Evolutionary conservation across 2,329 filamentous ascomycete genomes (phyloP).

Genomic region (Eutypella sp.): DNA sequence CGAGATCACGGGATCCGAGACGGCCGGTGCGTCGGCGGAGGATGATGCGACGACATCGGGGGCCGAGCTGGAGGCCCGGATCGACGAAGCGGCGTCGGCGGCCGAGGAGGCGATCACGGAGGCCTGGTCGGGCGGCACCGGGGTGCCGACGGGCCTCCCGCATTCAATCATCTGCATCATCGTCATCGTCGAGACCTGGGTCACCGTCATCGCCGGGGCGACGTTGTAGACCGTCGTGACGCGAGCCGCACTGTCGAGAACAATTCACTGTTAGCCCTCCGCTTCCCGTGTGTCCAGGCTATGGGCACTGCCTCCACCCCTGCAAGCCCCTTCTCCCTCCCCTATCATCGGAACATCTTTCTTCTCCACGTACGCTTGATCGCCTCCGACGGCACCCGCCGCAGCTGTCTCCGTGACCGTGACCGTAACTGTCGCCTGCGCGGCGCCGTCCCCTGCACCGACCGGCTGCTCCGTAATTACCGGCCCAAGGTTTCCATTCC

Average conservation of each 20-base stretch:
- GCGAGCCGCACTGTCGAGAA: background rate
- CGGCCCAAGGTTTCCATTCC: background rate
- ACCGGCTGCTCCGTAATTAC: background rate
- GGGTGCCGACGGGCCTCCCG: constrained; percentile 14
- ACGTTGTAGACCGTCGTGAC: background rate
- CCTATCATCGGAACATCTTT: too few species aligned
- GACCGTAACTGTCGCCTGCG: constrained; percentile 4
- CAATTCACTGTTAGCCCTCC: background rate
- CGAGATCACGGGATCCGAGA: too few species aligned
- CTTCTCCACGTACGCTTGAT: background rate
- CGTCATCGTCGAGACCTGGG: constrained; percentile 20
- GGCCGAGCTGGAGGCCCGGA: too few species aligned
- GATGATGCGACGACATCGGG: constrained; percentile 2
- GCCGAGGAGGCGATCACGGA: constrained; percentile 22
- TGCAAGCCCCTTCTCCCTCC: too few species aligned
- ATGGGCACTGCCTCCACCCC: too few species aligned
- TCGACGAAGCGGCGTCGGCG: constrained; percentile 14
- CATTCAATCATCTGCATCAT: constrained; percentile 26
- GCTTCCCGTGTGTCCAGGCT: background rate
- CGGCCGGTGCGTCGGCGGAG: constrained; percentile 3
- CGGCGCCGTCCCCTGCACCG: constrained; percentile 1
- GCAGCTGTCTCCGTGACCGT: constrained; percentile 14
- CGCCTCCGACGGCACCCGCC: constrained; percentile 2
- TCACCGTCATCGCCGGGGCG: constrained; percentile 10
- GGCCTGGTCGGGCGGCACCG: constrained; percentile 17